Conservation (phyloP, 306 rosid species). For the Macrotyloma uniflorum region DNA sequence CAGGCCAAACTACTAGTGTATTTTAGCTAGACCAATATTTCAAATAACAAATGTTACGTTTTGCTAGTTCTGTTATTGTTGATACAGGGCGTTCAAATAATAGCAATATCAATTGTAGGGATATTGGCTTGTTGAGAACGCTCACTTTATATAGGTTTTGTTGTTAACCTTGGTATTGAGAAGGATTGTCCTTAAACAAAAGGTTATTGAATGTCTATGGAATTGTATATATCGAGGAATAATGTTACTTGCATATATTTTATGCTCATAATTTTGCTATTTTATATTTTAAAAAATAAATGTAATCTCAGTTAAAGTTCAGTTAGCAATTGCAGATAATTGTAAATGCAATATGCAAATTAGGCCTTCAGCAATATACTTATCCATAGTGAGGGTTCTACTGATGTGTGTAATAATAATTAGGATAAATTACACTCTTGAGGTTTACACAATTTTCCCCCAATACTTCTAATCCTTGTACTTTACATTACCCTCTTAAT, state of each 20-base stretch:
- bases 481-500: too few species aligned
- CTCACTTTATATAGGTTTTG: background rate
- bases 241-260: background rate
- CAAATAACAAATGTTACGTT: background rate
- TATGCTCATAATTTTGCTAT: background rate
- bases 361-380: background rate
- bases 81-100: background rate
- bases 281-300: slow-evolving; percentile 7
- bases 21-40: slow-evolving; percentile 18
- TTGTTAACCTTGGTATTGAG: slow-evolving; percentile 2
- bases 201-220: background rate
- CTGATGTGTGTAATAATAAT: background rate
- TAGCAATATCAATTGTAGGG: background rate
- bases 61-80: background rate
- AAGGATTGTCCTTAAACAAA: slow-evolving; percentile 1
- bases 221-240: slow-evolving; percentile 17
- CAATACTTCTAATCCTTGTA: too few species aligned
- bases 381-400: background rate
- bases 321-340: background rate
- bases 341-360: background rate
- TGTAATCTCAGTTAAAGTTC: slow-evolving; percentile 21
- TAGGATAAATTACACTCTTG: too few species aligned
- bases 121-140: slow-evolving; percentile 10
- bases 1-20: slow-evolving; percentile 31
- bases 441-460: too few species aligned